Conservation (phyloP, 2,329 filamentous ascomycete genomes). For the Curvularia verruculosa region DNA sequence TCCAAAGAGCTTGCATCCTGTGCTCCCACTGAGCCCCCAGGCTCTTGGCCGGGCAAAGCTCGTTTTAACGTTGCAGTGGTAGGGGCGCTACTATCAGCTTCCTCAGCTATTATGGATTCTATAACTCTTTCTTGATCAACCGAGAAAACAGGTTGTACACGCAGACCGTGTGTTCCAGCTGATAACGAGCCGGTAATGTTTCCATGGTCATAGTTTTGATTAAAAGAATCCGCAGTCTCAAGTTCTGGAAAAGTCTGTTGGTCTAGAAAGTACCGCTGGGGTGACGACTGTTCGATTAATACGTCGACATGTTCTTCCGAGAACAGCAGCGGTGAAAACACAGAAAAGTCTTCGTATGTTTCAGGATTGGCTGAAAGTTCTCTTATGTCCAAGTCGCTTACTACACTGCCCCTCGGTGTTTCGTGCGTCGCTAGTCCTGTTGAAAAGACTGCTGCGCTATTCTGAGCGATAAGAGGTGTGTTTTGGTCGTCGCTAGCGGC, state of each 20-base stretch:
- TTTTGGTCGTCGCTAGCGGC: neutral
- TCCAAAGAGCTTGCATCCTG: neutral
- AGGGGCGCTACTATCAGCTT: neutral
- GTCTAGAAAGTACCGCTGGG: neutral
- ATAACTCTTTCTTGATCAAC: neutral
- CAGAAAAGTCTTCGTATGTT: slow-evolving; percentile 1
- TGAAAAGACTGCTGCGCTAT: neutral
- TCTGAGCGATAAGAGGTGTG: neutral
- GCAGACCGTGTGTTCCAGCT: neutral
- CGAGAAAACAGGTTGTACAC: neutral
- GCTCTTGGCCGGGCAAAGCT: neutral
- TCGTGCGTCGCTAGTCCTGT: neutral
- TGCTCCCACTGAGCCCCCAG: neutral
- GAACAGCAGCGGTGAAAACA: neutral
- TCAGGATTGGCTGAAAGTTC: neutral
- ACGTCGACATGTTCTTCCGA: neutral
- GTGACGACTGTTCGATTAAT: neutral
- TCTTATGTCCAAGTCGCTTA: neutral
- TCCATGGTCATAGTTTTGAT: neutral
- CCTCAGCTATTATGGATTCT: neutral
- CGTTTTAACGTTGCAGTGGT: neutral
- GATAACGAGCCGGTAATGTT: neutral
- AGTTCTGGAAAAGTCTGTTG: neutral
- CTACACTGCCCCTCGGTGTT: neutral
- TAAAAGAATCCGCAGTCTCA: neutral